A percentile compares a stretch with the other conserved stretches of the same genome.
Evolutionary conservation across 2,329 filamentous ascomycete genomes (phyloP).

Genomic region (Botrytis sinoallii): DNA sequence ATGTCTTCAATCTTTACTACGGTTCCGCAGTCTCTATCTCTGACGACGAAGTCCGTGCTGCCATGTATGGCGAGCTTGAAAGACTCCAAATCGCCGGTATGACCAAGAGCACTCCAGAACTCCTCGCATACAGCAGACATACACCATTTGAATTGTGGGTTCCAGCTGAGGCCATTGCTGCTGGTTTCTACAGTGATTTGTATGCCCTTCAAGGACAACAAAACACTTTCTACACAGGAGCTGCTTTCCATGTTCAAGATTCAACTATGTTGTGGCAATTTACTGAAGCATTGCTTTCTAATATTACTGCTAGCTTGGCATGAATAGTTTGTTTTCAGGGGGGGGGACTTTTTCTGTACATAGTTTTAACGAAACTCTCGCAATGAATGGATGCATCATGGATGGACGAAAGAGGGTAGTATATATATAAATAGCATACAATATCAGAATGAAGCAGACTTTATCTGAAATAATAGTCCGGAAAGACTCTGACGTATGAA

Average conservation of each 20-base stretch:
- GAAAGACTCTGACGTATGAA: not conserved
- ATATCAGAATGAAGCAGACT: not conserved
- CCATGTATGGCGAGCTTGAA: constrained; percentile 23
- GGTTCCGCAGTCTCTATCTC: constrained; percentile 20
- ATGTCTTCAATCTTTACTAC: constrained; percentile 22
- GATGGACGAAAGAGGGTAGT: not conserved
- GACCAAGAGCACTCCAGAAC: constrained; percentile 17
- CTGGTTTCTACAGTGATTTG: constrained; percentile 44
- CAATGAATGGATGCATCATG: not conserved
- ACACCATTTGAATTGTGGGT: constrained; percentile 32
- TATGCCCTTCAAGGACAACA: constrained; percentile 44
- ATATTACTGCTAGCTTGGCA: constrained; percentile 21
- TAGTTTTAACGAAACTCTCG: not conserved
- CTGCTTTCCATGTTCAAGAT: constrained; percentile 40
- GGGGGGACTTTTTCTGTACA: not conserved
- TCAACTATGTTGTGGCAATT: constrained; percentile 37
- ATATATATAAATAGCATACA: not conserved
- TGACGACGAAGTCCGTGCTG: constrained; percentile 22
- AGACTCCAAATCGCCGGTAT: constrained; percentile 20
- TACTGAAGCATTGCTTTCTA: constrained; percentile 29
- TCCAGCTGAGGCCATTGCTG: constrained; percentile 37
- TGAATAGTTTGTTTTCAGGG: not conserved
- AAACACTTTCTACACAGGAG: constrained; percentile 47
- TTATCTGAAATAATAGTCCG: no score
- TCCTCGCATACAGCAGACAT: constrained; percentile 25